Conservation (phyloP, 345 rosid species). For the Sonneratia caseolaris region DNA sequence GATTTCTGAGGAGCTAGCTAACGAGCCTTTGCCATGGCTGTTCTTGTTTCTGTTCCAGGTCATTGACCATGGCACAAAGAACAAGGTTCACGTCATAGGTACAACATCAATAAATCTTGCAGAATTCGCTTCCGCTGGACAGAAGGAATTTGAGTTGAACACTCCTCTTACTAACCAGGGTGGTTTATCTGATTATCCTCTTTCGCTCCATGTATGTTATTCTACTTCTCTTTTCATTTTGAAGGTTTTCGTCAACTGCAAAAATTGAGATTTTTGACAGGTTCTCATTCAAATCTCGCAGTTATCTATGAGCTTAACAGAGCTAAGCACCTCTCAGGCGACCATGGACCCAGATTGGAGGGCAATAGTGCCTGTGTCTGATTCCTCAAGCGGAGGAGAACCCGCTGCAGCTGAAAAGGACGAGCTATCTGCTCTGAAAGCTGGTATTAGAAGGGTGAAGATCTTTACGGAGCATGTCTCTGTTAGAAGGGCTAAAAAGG, state of each 20-base stretch:
- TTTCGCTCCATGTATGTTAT: slow-evolving; percentile 40
- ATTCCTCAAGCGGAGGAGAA: slow-evolving; percentile 43
- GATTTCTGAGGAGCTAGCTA: too few species aligned
- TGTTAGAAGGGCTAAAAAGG: slow-evolving; percentile 52
- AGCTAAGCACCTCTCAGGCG: slow-evolving; percentile 61
- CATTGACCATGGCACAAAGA: slow-evolving; percentile 39
- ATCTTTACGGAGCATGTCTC: slow-evolving; percentile 68
- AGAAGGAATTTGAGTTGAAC: slow-evolving; percentile 51
- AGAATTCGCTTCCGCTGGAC: slow-evolving; percentile 44
- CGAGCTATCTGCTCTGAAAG: slow-evolving; percentile 76
- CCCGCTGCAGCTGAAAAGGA: slow-evolving; percentile 42
- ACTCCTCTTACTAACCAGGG: slow-evolving; percentile 38
- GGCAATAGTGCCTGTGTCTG: slow-evolving; percentile 45
- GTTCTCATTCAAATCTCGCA: slow-evolving; percentile 16
- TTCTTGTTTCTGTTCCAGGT: slow-evolving; percentile 34
- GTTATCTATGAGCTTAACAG: slow-evolving; percentile 67
- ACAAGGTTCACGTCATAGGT: slow-evolving; percentile 48
- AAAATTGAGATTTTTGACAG: background rate
- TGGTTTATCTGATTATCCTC: slow-evolving; percentile 22
- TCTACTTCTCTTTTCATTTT: background rate
- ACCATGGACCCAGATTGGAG: slow-evolving; percentile 36
- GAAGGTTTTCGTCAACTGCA: slow-evolving; percentile 3
- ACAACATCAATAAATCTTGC: slow-evolving; percentile 54
- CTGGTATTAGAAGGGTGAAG: slow-evolving; percentile 79
- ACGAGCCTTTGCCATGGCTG: background rate